Evolutionary conservation across 345 rosid genomes (phyloP), one percentile per base, ranked within the genome.

Genomic region (Populus alba): DNA sequence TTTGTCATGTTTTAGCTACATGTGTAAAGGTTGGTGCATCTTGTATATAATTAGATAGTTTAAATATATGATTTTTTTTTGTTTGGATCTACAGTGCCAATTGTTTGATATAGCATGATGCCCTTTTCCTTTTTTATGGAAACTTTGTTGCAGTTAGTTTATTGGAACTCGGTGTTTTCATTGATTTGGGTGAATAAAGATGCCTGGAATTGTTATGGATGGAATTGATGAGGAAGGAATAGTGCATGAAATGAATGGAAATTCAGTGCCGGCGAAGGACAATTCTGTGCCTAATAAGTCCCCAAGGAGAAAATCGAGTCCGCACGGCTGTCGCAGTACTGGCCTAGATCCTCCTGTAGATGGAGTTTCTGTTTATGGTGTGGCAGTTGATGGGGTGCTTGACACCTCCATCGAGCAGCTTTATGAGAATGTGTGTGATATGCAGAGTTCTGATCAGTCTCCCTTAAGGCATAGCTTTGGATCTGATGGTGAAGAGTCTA

Each of bases 121-220:
- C 47, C 31, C 17, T 35, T 22, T 77, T 66, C 66, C 61, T 20
- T 57, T 61, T 70, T 61, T 72, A 45, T 62, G 29, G 45, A 71
- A 29, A 31, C 66, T 76, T 33, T 70, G 71, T 62, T 77, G 82
- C 83, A 83, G 84, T 65, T 76, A 71, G 72, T 77, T 78, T 66
- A 41, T 77, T 75, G 49, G 39, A 74, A 76, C 74, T 63, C 71
- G 69, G 79, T 59, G 29, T 27, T 75, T 81, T 76, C 71, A 35
- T 75, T 77, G 70, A 65, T 81, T 89, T 81, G 75, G 80, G 76
- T 57, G 37, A 31, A 22, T 57, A 71, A 80, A 35, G 53, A 88
- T 89, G 92, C 90, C 91, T 67, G 92, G 90, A 61, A 84, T 92
- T 75, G 84, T 80, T 6, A 77, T 86, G 83, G 93, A 88, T 74